A percentile compares a stretch with the other conserved stretches of the same genome.
These are phyloP conservation scores for Chlamydomonas reinhardtii DNA, from an alignment of 163 green algal genomes.

Conservation along the genomic window DNA sequence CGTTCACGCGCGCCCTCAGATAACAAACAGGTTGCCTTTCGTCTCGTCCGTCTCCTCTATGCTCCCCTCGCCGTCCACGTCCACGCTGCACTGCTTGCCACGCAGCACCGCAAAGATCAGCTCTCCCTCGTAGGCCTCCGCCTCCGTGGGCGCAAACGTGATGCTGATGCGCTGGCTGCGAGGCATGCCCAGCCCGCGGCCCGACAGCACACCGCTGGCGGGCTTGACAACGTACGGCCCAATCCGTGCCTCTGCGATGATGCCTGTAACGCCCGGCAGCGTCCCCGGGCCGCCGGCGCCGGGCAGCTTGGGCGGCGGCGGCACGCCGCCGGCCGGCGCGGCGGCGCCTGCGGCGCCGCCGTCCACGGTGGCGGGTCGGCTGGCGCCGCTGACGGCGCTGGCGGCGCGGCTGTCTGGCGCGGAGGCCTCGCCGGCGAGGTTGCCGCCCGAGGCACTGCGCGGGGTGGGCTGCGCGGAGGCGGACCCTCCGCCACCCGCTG, in stretches of 20 bases:
- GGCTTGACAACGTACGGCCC: conserved; percentile 61
- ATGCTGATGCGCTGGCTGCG: conserved; percentile 52
- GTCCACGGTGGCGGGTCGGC: neutral
- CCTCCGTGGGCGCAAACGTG: conserved; percentile 57
- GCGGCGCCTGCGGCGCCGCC: neutral
- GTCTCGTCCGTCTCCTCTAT: conserved; percentile 63
- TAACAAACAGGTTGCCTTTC: conserved; percentile 52
- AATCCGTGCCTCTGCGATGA: conserved; percentile 39
- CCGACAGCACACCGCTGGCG: conserved; percentile 53
- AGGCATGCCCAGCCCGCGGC: conserved; percentile 58
- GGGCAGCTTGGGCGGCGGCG: neutral
- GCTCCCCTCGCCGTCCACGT: conserved; percentile 55
- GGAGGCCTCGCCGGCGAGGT: neutral
- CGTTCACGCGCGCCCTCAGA: conserved; percentile 27
- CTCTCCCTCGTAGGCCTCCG: conserved; percentile 18
- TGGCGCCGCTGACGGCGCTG: neutral
- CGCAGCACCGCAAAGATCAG: conserved; percentile 54
- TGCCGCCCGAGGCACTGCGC: neutral
- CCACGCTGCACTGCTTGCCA: conserved; percentile 50
- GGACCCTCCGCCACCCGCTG: neutral
- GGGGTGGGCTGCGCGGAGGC: neutral
- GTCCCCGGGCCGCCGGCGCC: neutral
- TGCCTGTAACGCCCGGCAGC: neutral
- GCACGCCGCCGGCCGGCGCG: neutral
- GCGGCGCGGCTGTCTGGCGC: neutral